Evolutionary conservation across 2,329 filamentous ascomycete genomes (phyloP), one percentile per base, ranked within the genome.

Genomic region (Madurella fahalii): DNA sequence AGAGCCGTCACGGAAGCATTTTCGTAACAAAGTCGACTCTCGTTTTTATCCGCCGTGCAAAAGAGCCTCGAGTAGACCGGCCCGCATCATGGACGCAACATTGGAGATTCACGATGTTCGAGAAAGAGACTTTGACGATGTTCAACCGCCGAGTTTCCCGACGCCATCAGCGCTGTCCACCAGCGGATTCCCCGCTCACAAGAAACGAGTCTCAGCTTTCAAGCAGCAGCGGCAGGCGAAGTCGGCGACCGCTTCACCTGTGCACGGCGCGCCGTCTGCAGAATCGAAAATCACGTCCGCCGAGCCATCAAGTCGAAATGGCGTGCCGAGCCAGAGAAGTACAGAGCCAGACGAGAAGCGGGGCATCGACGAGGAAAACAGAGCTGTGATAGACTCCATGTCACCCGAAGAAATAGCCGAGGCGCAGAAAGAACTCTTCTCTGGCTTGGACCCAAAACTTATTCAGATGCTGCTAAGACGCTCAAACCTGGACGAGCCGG

Each of bases 141-240:
- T 83, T 18, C 85, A 82, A 59, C 78, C 87, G 4, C 85, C 87
- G 9, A 77, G 77, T 40, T 81, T 84, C 9, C 85, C 86, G 13
- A 78, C 79, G 45, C 73, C 82, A 43, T 73, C 81, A 40, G 82
- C 81, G 49, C 72, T 74, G 9, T 74, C 77, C 17, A 71, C 77
- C 4, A 84, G 82, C 12, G 94, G 94, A 1, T 97, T 97, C 63
- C 94, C 94, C n/a, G 83, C 85, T 55, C 92, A 91, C 69, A 94
- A 88, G 70, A 90, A 89, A 68, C 84, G 92, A 61, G 79, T 77
- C 8, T 96, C 91, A 1, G 81, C 87, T 1, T 96, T 96, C 75
- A 95, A 90, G 68, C 85, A 89, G 65, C 82, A 84, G 65, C 77
- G 81, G 57, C 72, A 75, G 47, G 59, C 59, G 7, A 61, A 66